These are phyloP conservation scores for Puccinia horiana DNA, from an alignment of 1,284 basidiomycete species.

Conservation along the genomic window DNA sequence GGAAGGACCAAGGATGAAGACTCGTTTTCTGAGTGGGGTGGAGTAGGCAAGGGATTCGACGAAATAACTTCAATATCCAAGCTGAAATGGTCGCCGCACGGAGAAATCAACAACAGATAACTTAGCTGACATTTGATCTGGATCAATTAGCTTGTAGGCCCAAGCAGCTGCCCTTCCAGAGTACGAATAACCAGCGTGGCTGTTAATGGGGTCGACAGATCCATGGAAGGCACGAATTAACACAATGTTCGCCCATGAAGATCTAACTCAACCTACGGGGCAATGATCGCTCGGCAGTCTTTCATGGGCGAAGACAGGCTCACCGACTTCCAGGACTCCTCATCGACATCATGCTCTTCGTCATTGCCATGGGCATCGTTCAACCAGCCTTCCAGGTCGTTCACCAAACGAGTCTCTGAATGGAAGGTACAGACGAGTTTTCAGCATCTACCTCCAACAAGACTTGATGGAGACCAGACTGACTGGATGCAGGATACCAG, in stretches of 20 bases:
- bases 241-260: background rate
- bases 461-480: conserved; percentile 53
- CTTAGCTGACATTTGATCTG: conserved; percentile 75
- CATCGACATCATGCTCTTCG: conserved; percentile 60
- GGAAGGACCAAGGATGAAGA: conserved; percentile 93
- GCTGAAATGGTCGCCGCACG: background rate
- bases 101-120: conserved; percentile 39
- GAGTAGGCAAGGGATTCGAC: background rate
- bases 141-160: conserved; percentile 89
- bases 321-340: conserved; percentile 61
- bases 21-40: conserved; percentile 68
- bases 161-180: conserved; percentile 91
- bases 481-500: conserved; percentile 81
- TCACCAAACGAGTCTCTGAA: conserved; percentile 66
- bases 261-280: conserved; percentile 69
- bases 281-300: conserved; percentile 87
- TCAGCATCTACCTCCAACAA: conserved; percentile 9
- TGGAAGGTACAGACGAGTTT: conserved; percentile 38
- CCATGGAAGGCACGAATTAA: conserved; percentile 23
- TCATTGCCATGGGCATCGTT: conserved; percentile 55
- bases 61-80: background rate
- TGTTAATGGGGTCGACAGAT: conserved; percentile 57
- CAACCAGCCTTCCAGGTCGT: conserved; percentile 71
- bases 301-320: conserved; percentile 67
- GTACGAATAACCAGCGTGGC: conserved; percentile 94